Evolutionary conservation across 2,329 filamentous ascomycete genomes (phyloP), one percentile per base, ranked within the genome.

Genomic region (Ceratocystis variospora): DNA sequence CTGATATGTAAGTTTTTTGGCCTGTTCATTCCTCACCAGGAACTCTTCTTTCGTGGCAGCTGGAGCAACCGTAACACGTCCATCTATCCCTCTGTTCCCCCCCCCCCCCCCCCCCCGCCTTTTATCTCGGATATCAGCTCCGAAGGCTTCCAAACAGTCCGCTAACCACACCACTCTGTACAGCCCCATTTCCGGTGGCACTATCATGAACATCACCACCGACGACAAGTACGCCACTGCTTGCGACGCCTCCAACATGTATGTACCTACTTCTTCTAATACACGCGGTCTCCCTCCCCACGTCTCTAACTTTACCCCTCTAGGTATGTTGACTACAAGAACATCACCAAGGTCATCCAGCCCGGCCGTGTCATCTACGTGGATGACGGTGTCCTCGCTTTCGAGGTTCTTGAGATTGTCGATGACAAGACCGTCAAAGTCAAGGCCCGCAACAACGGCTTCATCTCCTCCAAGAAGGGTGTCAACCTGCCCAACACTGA

Each of bases 401-500:
- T 99, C 73, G 88, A 96, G 75, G 94, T 99, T 69, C 77, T 96
- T 71, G 84, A 90, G 75, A 82, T 99, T 72, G 83, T 89, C 70
- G 89, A 99, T 75, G 88, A 93, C 61, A 83, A 96, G 85, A 99
- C 88, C 71, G 79, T 99, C 75, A 87, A 87, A 76, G 89, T 87
- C 79, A 84, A 84, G 76, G 91, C 89, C 74, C 83, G 95, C 77
- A 99, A 99, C 87, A 96, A 97, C 76, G 94, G 94, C 75, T 95
- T 90, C 81, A 97, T 99, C 79, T 96, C 90, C 71, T 97, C 93
- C 78, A 91, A 90, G 80, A 99, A 99, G 86, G 94, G 94, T 78
- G 94, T 99, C 79, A 99, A 99, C 82, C 85, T 99, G 70, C 94
- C 94, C 74, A 96, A 96, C 81, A 99, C 94, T 69, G 93, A 99